A percentile compares a stretch with the other conserved stretches of the same genome.
Evolutionary conservation across 2,329 filamentous ascomycete genomes (phyloP).

Genomic region (Rutstroemia sp.): DNA sequence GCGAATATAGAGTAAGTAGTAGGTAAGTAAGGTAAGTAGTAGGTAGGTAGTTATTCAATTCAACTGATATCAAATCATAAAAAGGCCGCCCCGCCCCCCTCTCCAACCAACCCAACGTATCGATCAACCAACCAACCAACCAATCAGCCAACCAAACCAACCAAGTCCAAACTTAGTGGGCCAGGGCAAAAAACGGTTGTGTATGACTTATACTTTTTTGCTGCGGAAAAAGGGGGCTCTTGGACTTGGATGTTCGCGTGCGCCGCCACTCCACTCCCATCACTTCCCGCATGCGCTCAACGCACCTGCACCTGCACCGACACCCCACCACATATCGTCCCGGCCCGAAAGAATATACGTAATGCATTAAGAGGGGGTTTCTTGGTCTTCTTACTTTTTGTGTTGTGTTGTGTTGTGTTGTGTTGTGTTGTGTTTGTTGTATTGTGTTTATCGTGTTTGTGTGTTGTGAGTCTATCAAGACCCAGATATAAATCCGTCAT

Average conservation of each 20-base stretch:
- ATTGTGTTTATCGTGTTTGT: neutral
- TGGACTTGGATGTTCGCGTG: no score
- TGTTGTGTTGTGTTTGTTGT: neutral
- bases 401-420: neutral
- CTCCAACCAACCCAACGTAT: neutral
- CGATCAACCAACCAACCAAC: neutral
- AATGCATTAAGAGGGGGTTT: neutral
- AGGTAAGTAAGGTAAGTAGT: neutral
- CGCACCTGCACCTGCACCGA: no score
- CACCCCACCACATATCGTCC: neutral
- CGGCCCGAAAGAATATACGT: neutral
- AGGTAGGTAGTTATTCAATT: neutral
- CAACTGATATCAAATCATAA: neutral
- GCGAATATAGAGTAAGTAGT: neutral
- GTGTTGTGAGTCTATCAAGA: neutral
- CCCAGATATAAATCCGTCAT: neutral
- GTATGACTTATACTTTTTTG: neutral
- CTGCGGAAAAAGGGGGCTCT: no score
- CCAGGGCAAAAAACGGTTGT: neutral
- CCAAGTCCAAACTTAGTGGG: neutral
- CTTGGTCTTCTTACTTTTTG: neutral
- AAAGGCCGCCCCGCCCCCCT: neutral
- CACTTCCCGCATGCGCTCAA: no score
- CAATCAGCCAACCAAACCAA: neutral
- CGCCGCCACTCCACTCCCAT: no score